A percentile compares a stretch with the other conserved stretches of the same genome.
These are phyloP conservation scores for Fragaria nilgerrensis DNA, from an alignment of 306 rosid species.

Conservation along the genomic window DNA sequence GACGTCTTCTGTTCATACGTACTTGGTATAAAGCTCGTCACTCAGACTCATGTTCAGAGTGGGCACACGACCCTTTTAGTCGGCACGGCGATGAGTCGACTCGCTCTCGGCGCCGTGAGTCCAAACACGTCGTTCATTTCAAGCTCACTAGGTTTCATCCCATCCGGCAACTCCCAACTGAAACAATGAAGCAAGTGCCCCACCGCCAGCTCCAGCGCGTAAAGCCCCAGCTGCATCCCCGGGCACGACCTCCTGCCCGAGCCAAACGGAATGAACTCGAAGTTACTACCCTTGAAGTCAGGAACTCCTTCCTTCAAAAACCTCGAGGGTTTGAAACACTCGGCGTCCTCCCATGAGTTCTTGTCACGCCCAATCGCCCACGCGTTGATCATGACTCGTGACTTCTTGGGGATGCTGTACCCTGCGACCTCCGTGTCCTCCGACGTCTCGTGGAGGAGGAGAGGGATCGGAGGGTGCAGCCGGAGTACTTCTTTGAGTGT, in stretches of 20 bases:
- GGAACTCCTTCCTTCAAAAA: slow-evolving; percentile 51
- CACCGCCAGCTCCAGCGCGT: slow-evolving; percentile 69
- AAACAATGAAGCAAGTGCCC: slow-evolving; percentile 77
- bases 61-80: slow-evolving; percentile 54
- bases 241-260: slow-evolving; percentile 96
- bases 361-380: slow-evolving; percentile 82
- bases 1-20: background rate
- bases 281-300: slow-evolving; percentile 72
- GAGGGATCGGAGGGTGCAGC: slow-evolving; percentile 90
- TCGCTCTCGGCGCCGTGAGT: slow-evolving; percentile 86
- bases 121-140: slow-evolving; percentile 82
- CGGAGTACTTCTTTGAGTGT: slow-evolving; percentile 67
- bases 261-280: slow-evolving; percentile 88
- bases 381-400: slow-evolving; percentile 78
- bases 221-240: slow-evolving; percentile 82
- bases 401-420: slow-evolving; percentile 52
- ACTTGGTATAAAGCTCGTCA: background rate
- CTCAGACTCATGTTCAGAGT: slow-evolving; percentile 2
- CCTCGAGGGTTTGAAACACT: slow-evolving; percentile 50
- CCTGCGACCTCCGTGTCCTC: slow-evolving; percentile 59
- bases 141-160: slow-evolving; percentile 76
- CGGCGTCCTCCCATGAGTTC: slow-evolving; percentile 60
- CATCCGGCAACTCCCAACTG: slow-evolving; percentile 76
- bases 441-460: slow-evolving; percentile 90
- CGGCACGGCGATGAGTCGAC: slow-evolving; percentile 74